Conservation (phyloP, 805 yeast species). For the Cyberlindnera japonica region DNA sequence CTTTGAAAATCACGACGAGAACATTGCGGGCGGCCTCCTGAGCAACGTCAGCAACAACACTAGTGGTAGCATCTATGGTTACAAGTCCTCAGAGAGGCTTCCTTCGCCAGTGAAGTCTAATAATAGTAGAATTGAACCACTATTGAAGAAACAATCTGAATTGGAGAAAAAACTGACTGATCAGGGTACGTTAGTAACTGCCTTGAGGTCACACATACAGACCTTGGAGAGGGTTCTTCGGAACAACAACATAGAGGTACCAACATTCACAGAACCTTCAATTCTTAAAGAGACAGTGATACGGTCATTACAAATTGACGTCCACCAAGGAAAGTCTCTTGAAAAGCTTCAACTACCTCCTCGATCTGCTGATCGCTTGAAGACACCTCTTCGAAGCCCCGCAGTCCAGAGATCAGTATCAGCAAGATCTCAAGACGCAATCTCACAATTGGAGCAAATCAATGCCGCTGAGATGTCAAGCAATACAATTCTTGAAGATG, state of each 20-base stretch:
- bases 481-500: neutral
- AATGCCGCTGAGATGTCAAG: neutral
- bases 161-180: constrained; percentile 18
- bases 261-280: constrained; percentile 11
- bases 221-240: constrained; percentile 13
- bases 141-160: constrained; percentile 16
- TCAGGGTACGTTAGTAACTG: constrained; percentile 15
- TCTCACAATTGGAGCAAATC: constrained; percentile 1
- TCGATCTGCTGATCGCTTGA: constrained; percentile 36
- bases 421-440: constrained; percentile 6
- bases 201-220: constrained; percentile 17
- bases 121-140: constrained; percentile 8
- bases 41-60: neutral
- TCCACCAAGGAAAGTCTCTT: neutral
- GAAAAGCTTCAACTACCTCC: constrained; percentile 32
- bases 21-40: too few species aligned
- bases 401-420: constrained; percentile 1
- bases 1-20: neutral
- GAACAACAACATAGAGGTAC: constrained; percentile 12
- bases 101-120: constrained; percentile 11
- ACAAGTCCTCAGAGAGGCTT: constrained; percentile 10
- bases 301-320: constrained; percentile 6
- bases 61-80: neutral
- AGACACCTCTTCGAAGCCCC: constrained; percentile 10
- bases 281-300: constrained; percentile 7